Conservation (phyloP, 345 rosid genomes). For the Euphorbia pulcherrima region DNA sequence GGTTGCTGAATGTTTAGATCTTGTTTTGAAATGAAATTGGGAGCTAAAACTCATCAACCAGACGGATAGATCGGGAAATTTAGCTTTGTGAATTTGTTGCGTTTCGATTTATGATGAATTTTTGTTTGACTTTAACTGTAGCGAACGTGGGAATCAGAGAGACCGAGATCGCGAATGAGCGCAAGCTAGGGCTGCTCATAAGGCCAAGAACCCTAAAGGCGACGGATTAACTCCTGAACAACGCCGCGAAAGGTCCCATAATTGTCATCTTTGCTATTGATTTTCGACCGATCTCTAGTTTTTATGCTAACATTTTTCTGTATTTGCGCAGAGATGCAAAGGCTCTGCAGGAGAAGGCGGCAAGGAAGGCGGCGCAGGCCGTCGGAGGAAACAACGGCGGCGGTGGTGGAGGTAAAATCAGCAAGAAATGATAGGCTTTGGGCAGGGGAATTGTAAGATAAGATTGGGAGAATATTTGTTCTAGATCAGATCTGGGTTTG, state of each 20-base stretch:
- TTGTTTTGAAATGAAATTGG: neutral
- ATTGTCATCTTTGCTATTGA: no score
- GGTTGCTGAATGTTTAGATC: neutral
- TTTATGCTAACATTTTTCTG: neutral
- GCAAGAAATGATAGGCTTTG: conserved; percentile 9
- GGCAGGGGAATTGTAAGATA: neutral
- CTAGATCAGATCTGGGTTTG: conserved; percentile 13
- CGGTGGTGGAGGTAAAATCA: conserved; percentile 12
- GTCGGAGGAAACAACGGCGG: conserved; percentile 17
- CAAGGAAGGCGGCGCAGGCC: conserved; percentile 38
- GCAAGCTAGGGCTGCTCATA: conserved; percentile 28
- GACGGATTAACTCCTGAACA: conserved; percentile 60
- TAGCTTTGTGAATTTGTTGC: neutral
- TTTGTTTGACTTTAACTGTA: conserved; percentile 23
- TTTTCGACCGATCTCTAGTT: no score
- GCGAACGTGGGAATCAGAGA: conserved; percentile 57
- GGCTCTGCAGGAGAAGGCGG: conserved; percentile 44
- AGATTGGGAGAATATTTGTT: conserved; percentile 6
- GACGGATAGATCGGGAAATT: neutral
- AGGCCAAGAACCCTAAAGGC: conserved; percentile 29
- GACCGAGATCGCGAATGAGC: conserved; percentile 55
- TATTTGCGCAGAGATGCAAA: conserved; percentile 34
- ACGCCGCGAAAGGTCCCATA: conserved; percentile 47
- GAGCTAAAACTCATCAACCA: neutral
- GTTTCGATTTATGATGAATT: conserved; percentile 1